Base-by-base conservation (phyloP, 176 grass and related monocot species). In the Carex myosuroides region DNA sequence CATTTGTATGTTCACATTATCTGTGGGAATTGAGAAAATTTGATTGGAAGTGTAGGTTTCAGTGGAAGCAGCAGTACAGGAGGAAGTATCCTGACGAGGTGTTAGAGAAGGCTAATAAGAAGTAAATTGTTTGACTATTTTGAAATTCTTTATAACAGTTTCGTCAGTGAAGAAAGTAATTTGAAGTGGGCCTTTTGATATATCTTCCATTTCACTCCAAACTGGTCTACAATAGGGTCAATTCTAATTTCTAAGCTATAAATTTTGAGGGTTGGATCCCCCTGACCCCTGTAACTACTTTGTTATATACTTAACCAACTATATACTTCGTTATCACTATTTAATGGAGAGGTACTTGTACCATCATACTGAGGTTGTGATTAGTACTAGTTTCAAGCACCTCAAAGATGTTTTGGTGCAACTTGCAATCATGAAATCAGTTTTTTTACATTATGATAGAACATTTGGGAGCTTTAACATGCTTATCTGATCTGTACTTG, bases 81-180 rank as follows among this genome's bases (percentile, higher is more conserved):
- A 89, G 96, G 54, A 85, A 95, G 75, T 93, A 95, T 75, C 93
- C 95, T 12, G 96, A 98, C 20, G 96, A 98, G 2, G 86, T 93
- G 42, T 90, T 95, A 6, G 89, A 80, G 37, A 98, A 87, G 57
- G 84, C 89, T 18, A 79, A 87, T 66, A 50, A 50, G 46, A 50
- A 50, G 17, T 46, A 72, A 46, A 72, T 42, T 72, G 17, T 72
- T 72, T 72, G 3, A 21, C 41, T 73, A 73, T 50, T 4, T 46
- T 73, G 41, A 73, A 73, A 48, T 24, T 50, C 41, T 73, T 13
- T 73, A n/a, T 73, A 73, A 9, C 12, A 73, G 18, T 18, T 72
- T 18, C 20, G 16, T 20, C 17, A 35, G 30, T 13, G 24, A 67
- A 73, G 39, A 50, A 50, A 50, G 42, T 73, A 12, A 7, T 50